Evolutionary conservation across 306 rosid genomes (phyloP).

Genomic region (Prunus dulcis): DNA sequence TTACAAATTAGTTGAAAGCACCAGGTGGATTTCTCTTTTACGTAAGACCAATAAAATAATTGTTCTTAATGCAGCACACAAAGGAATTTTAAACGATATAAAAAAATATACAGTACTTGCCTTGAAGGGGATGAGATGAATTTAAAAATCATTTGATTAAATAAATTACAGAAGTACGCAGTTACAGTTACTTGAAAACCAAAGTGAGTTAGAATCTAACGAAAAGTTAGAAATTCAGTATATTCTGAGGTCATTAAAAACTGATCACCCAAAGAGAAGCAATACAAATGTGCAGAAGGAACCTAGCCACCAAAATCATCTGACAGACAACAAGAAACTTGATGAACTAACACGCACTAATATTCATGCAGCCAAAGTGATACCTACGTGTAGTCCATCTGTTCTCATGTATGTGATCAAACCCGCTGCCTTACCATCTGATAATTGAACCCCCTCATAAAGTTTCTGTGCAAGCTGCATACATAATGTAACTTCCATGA

Average conservation of each 20-base stretch:
- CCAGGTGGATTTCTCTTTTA: not conserved
- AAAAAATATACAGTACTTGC: not conserved
- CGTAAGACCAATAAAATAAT: not conserved
- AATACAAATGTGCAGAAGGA: not conserved
- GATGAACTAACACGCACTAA: conserved; percentile 1
- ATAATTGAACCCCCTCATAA: conserved; percentile 86
- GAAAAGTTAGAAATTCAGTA: not conserved
- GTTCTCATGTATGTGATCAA: conserved; percentile 86
- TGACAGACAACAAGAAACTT: not conserved
- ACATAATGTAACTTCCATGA: conserved; percentile 20
- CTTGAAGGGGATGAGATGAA: not conserved
- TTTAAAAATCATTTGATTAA: not conserved
- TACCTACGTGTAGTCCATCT: conserved; percentile 90
- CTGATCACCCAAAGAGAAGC: not conserved
- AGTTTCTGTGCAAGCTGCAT: conserved; percentile 96
- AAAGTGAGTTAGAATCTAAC: not conserved
- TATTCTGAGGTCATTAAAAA: not conserved
- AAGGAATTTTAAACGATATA: not conserved
- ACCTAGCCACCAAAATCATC: not conserved
- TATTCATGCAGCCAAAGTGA: conserved; percentile 43
- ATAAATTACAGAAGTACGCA: not conserved
- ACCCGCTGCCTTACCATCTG: conserved; percentile 73
- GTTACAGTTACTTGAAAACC: not conserved
- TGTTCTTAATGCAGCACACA: not conserved
- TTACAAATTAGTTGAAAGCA: not conserved